Conservation (phyloP, 768 basidiomycete species). For the Tephrocybe sp. region DNA sequence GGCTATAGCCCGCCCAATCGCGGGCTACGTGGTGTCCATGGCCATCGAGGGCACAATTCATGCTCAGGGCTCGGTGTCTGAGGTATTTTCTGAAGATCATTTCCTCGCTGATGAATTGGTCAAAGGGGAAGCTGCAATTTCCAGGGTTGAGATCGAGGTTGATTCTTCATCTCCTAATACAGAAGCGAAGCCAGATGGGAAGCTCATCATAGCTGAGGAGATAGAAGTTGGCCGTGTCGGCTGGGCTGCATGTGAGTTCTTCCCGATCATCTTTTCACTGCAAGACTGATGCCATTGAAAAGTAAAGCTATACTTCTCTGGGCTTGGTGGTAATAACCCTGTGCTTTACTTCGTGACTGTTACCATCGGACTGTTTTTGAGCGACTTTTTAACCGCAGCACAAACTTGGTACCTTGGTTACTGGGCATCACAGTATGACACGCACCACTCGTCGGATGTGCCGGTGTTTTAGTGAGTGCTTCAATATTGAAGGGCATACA, state of each 20-base stretch:
- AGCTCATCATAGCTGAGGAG: conserved; percentile 68
- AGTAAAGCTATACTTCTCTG: conserved; percentile 38
- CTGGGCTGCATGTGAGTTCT: conserved; percentile 41
- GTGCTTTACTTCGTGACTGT: conserved; percentile 32
- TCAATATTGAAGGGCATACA: background rate
- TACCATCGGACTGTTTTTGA: conserved; percentile 22
- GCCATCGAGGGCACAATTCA: conserved; percentile 51
- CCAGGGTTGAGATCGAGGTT: conserved; percentile 24
- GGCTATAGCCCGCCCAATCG: conserved; percentile 51
- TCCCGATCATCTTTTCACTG: background rate
- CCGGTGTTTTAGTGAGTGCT: conserved; percentile 35
- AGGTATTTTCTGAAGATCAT: conserved; percentile 42
- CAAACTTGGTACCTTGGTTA: conserved; percentile 46
- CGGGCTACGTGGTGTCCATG: conserved; percentile 57
- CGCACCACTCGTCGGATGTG: conserved; percentile 28
- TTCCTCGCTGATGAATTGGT: conserved; percentile 29
- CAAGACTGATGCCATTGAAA: conserved; percentile 22
- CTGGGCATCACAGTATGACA: conserved; percentile 46
- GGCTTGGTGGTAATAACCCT: conserved; percentile 35
- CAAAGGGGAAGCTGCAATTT: conserved; percentile 27
- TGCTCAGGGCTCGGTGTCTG: conserved; percentile 49
- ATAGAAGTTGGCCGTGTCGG: conserved; percentile 59
- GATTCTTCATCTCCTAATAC: conserved; percentile 18
- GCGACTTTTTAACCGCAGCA: conserved; percentile 23
- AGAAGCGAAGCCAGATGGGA: conserved; percentile 41